These are phyloP conservation scores for Cucurbita moschata DNA, from an alignment of 306 rosid species.

Conservation along the genomic window DNA sequence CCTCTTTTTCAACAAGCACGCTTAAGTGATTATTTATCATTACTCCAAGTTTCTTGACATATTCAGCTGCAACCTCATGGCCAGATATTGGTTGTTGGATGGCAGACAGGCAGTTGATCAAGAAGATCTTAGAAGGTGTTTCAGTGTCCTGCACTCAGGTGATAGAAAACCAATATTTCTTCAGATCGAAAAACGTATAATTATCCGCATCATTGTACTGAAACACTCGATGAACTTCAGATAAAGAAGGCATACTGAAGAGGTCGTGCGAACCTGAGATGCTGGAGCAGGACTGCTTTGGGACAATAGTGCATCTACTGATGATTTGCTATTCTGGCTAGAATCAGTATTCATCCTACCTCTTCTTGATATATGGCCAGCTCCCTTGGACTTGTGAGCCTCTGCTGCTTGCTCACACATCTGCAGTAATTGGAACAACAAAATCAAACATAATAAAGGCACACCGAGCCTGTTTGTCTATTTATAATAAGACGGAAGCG, in stretches of 20 bases:
- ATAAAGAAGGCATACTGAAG: not conserved
- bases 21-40: conserved; percentile 60
- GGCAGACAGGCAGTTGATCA: conserved; percentile 77
- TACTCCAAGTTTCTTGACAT: conserved; percentile 54
- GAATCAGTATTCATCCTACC: conserved; percentile 52
- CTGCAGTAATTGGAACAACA: conserved; percentile 25
- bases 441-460: not conserved
- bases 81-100: conserved; percentile 75
- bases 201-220: not conserved
- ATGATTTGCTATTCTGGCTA: conserved; percentile 46
- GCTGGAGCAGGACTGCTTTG: conserved; percentile 20
- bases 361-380: conserved; percentile 50
- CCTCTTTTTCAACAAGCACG: conserved; percentile 69
- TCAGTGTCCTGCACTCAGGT: conserved; percentile 52
- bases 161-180: not conserved
- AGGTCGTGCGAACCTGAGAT: conserved; percentile 24
- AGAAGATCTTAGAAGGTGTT: conserved; percentile 84
- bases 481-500: not conserved
- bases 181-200: not conserved
- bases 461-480: not conserved
- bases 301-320: conserved; percentile 82
- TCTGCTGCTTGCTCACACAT: conserved; percentile 98
- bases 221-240: not conserved
- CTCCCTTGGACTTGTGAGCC: conserved; percentile 79
- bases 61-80: conserved; percentile 62